Conservation (phyloP, 1,284 basidiomycete genomes). For the Dichomitus squalens region DNA sequence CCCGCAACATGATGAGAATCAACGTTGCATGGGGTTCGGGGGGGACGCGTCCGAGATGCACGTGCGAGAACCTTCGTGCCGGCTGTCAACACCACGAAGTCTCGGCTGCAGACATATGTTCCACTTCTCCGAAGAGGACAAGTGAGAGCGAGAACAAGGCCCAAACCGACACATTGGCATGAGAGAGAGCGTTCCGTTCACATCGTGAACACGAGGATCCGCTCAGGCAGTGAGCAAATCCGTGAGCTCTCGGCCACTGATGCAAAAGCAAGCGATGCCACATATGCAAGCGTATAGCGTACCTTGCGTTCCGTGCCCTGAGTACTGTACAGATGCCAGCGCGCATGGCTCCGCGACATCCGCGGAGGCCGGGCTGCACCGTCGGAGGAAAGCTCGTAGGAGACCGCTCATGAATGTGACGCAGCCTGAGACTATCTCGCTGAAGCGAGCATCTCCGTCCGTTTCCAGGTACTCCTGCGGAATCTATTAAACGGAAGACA, state of each 20-base stretch:
- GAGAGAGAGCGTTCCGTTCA: not conserved
- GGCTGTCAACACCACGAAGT: not conserved
- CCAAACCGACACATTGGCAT: not conserved
- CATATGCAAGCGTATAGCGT: not conserved
- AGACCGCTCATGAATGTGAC: not conserved
- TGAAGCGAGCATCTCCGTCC: not conserved
- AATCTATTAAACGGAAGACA: not conserved
- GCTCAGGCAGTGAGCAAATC: not conserved
- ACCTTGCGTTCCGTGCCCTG: too few relatives aligned
- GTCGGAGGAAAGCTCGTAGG: not conserved
- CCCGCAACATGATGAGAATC: not conserved
- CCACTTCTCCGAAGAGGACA: not conserved
- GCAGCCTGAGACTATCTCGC: not conserved
- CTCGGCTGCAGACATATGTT: not conserved
- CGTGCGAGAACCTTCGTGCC: constrained; percentile 6
- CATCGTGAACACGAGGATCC: not conserved
- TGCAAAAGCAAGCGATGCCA: not conserved
- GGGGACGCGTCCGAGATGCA: constrained; percentile 2
- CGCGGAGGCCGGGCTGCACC: not conserved
- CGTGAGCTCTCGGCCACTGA: not conserved
- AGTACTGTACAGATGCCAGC: not conserved
- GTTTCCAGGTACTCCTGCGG: not conserved
- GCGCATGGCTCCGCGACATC: not conserved
- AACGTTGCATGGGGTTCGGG: not conserved
- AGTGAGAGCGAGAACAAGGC: not conserved